These are phyloP conservation scores for Cicer bijugum DNA, from an alignment of 306 rosid species.

Conservation along the genomic window DNA sequence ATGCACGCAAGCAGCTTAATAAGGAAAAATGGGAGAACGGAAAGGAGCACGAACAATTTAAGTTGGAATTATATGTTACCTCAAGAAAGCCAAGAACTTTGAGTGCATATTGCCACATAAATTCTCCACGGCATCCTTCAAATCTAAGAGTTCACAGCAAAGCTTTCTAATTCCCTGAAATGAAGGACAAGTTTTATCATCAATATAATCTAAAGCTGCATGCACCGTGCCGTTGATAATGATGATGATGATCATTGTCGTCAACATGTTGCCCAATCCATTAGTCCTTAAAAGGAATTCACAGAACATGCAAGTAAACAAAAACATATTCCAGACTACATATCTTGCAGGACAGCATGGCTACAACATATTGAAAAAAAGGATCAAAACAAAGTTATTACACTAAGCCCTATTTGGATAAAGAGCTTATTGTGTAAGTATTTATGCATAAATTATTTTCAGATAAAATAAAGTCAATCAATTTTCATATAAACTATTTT, in stretches of 20 bases:
- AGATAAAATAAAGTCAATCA: too few species aligned
- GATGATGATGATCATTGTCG: not conserved
- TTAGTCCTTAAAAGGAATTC: conserved; percentile 30
- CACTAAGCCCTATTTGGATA: not conserved
- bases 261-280: conserved; percentile 5
- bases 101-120: conserved; percentile 90
- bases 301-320: conserved; percentile 23
- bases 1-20: conserved; percentile 4
- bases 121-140: conserved; percentile 95
- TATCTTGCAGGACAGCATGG: not conserved
- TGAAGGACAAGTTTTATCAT: conserved; percentile 24
- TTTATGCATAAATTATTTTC: too few species aligned
- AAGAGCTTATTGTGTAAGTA: not conserved
- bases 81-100: conserved; percentile 88
- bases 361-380: conserved; percentile 2
- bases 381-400: conserved; percentile 3
- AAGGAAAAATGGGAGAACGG: conserved; percentile 25
- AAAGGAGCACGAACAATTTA: conserved; percentile 15
- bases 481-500: too few species aligned
- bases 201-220: conserved; percentile 16
- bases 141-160: conserved; percentile 90
- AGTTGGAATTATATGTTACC: conserved; percentile 53
- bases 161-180: conserved; percentile 93
- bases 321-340: conserved; percentile 11
- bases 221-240: conserved; percentile 1